Base-by-base conservation (phyloP, 2,329 filamentous ascomycete genomes). In the Hypoxylon sp. region DNA sequence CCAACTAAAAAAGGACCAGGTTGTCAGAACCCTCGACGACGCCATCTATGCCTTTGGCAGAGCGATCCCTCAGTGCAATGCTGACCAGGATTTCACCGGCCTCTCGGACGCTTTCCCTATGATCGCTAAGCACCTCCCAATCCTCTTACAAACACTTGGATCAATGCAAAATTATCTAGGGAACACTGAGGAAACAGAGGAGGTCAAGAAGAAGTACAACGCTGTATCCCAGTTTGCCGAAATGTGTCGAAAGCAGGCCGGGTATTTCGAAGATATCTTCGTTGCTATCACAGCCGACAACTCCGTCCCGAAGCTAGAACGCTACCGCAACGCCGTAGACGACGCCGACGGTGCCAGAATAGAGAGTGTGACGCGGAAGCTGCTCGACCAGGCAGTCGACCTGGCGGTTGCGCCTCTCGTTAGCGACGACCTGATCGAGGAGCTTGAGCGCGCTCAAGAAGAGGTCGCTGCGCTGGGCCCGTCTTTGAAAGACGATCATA, bases 381-480 rank as follows among this genome's bases (percentile, higher is more conserved):
- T 55, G 36, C 51, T 55, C 7, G 19, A 41, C 17, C 19, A 55
- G 21, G 51, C 36, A 17, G 21, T 43, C 21, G 10, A 55, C 2
- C 13, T 30, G 3, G 51, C 51, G 5, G 51, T 30, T 28, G 32
- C 2, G 51, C 34, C 51, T 28, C 13, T 55, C 2, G 51, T 55
- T 10, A 43, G 51, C 21, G 36, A 43, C 36, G 51, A 43, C 19
- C 34, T 41, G 23, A 43, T 43, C 21, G 14, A 55, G 32, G 9
- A 43, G 23, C 51, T 55, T 9, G 5, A 55, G 36, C 7, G 5
- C 5, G 51, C 36, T 28, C 32, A 28, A 55, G n/a, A 41, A 10
- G 51, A 55, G 21, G 34, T 55, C 19, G 34, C 3, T 41, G 51
- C 51, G 11, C 34, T 55, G 14, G 34, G 23, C 5, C 34, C 51